These are phyloP conservation scores for Eucalyptus urophylla DNA, from an alignment of 345 rosid genomes.

Conservation along the genomic window DNA sequence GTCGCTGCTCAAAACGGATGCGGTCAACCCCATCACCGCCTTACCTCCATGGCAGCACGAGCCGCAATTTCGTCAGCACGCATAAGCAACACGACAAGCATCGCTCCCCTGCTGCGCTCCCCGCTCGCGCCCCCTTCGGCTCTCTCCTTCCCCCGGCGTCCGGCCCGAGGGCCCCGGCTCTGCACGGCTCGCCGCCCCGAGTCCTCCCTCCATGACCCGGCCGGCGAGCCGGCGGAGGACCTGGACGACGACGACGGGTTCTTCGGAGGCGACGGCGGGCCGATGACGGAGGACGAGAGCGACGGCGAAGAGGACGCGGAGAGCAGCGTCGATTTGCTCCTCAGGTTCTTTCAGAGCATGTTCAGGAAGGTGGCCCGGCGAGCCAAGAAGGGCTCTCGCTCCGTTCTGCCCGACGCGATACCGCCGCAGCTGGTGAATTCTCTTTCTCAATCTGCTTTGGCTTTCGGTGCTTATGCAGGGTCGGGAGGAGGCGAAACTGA, in stretches of 20 bases:
- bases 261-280: constrained; percentile 16
- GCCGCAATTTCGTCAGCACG: background rate
- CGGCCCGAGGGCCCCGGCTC: constrained; percentile 5
- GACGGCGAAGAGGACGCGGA: constrained; percentile 51
- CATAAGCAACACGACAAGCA: background rate
- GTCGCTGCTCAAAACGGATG: background rate
- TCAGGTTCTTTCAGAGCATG: constrained; percentile 56
- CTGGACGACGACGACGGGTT: constrained; percentile 20
- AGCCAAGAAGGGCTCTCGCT: constrained; percentile 62
- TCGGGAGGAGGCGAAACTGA: background rate
- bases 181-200: background rate
- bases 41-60: background rate
- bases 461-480: background rate
- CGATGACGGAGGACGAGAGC: constrained; percentile 18
- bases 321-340: constrained; percentile 60
- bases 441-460: background rate
- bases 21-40: background rate
- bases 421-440: constrained; percentile 49
- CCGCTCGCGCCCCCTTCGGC: background rate
- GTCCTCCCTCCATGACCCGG: constrained; percentile 21
- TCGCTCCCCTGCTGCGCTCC: background rate
- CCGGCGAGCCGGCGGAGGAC: constrained; percentile 18
- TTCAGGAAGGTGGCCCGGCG: constrained; percentile 51
- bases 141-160: background rate
- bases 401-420: constrained; percentile 49